phyloP scores from a whole-genome alignment of 176 grass and related monocot genomes.

The Saccharum officinarum region DNA sequence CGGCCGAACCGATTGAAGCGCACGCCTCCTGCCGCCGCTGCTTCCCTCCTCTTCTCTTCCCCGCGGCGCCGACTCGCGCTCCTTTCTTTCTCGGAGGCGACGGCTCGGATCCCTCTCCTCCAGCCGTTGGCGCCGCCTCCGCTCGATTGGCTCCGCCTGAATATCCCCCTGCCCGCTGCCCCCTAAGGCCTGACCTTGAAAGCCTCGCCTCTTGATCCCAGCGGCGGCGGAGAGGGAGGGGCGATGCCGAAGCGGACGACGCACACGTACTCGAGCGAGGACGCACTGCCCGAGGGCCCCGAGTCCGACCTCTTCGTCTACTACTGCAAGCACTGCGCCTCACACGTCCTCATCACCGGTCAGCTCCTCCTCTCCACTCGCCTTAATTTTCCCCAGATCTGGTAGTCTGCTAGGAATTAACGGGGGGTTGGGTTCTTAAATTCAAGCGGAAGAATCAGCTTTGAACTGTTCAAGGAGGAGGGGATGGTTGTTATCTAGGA shows the following conservation, averaged over 20 bases:
- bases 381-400: slow-evolving; percentile 28
- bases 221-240: slow-evolving; percentile 1
- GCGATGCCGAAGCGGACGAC: slow-evolving; percentile 96
- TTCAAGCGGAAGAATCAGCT: not conserved
- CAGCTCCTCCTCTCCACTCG: slow-evolving; percentile 18
- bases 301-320: slow-evolving; percentile 97
- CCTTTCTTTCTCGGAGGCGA: not conserved
- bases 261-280: slow-evolving; percentile 99
- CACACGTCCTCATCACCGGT: slow-evolving; percentile 96
- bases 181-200: not conserved
- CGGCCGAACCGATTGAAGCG: not conserved
- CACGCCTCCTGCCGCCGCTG: not conserved
- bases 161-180: not conserved
- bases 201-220: not conserved
- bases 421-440: not conserved
- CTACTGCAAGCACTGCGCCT: slow-evolving; percentile 98
- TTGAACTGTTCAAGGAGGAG: not conserved
- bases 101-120: not conserved
- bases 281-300: slow-evolving; percentile 83
- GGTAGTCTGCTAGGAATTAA: not conserved
- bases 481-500: not conserved
- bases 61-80: not conserved
- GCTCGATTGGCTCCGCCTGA: not conserved
- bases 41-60: not conserved
- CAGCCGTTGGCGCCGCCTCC: not conserved